A percentile compares a stretch with the other conserved stretches of the same genome.
phyloP scores from a whole-genome alignment of 495 filamentous ascomycete genomes.

The Annulohypoxylon maeteangense region DNA sequence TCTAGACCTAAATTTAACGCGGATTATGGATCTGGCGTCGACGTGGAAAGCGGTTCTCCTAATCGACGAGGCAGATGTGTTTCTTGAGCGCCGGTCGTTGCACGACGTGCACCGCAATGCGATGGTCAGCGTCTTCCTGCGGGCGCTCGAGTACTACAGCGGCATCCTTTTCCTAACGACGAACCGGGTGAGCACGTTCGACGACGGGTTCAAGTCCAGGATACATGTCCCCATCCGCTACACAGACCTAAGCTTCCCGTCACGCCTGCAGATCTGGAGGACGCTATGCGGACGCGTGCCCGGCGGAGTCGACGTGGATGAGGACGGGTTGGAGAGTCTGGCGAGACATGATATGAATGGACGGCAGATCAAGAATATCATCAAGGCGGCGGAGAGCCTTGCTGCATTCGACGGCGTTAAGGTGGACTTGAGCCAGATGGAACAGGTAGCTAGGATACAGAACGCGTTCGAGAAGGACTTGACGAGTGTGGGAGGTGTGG shows the following conservation, averaged over 20 bases:
- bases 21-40: slow-evolving; percentile 59
- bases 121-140: slow-evolving; percentile 59
- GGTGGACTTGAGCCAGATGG: slow-evolving; percentile 46
- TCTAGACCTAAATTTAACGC: slow-evolving; percentile 52
- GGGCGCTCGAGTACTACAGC: slow-evolving; percentile 58
- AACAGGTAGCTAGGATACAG: slow-evolving; percentile 49
- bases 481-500: slow-evolving; percentile 42
- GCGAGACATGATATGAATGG: slow-evolving; percentile 65
- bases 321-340: slow-evolving; percentile 55
- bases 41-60: slow-evolving; percentile 64
- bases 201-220: slow-evolving; percentile 56
- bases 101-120: slow-evolving; percentile 60
- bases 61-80: slow-evolving; percentile 63
- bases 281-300: slow-evolving; percentile 55
- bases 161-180: slow-evolving; percentile 63
- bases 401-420: slow-evolving; percentile 47
- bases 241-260: slow-evolving; percentile 48
- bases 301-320: slow-evolving; percentile 53
- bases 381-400: slow-evolving; percentile 63
- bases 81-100: slow-evolving; percentile 56
- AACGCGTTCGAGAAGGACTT: slow-evolving; percentile 51
- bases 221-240: slow-evolving; percentile 58
- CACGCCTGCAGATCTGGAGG: slow-evolving; percentile 57
- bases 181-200: slow-evolving; percentile 57
- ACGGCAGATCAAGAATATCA: slow-evolving; percentile 70